Conservation (phyloP, 257 asterid species). For the Jacaranda copaia region DNA sequence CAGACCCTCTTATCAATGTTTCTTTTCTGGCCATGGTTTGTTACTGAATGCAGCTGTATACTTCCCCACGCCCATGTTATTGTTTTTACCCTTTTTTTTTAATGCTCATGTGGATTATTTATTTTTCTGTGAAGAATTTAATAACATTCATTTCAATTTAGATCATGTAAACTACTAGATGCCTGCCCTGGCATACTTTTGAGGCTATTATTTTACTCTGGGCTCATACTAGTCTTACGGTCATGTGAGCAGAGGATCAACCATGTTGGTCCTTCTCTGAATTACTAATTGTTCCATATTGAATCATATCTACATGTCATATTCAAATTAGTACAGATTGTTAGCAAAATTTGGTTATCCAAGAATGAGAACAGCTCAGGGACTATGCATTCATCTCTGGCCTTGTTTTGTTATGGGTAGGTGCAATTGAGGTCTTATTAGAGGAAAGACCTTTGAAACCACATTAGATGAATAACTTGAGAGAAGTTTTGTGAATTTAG, state of each 20-base stretch:
- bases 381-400: slow-evolving; percentile 9
- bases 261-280: background rate
- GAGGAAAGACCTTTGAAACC: background rate
- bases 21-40: slow-evolving; percentile 9
- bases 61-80: background rate
- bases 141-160: background rate
- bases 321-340: background rate
- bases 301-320: background rate
- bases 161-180: too few relatives aligned
- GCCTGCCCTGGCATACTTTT: background rate
- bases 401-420: background rate
- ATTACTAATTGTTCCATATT: background rate
- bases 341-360: background rate
- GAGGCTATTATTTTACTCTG: background rate
- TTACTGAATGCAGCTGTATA: slow-evolving; percentile 3
- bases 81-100: background rate
- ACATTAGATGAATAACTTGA: background rate
- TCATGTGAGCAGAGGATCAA: background rate
- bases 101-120: too few relatives aligned
- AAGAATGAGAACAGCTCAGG: background rate
- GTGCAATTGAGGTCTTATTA: background rate
- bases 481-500: background rate
- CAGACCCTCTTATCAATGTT: background rate
- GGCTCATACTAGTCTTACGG: slow-evolving; percentile 3
- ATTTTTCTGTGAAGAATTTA: background rate